Base-by-base conservation (phyloP, 2,329 filamentous ascomycete genomes). In the Nemania sp. region DNA sequence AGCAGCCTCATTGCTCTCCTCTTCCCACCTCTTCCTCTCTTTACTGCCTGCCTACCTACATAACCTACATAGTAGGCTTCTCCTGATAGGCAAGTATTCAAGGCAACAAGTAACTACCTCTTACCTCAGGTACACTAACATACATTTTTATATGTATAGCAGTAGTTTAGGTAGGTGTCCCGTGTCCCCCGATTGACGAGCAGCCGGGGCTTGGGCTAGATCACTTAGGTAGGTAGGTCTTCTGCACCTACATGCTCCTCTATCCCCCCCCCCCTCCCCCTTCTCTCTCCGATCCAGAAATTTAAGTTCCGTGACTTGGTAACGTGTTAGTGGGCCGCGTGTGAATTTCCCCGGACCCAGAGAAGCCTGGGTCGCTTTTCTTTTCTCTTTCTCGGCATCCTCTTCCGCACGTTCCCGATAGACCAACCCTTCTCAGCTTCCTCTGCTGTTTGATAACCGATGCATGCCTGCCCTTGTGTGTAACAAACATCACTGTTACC, bases 381-480 rank as follows among this genome's bases (percentile, higher is more conserved):
- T 55, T 29, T 54, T 26, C 56, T 24, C n/a, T 20, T 43, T 65
- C 56, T 62, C 67, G 64, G 67, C 69, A 65, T 58, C 53, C 45
- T 64, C 60, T 71, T 63, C 64, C 67, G 64, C 61, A 65, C 53
- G 64, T 65, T 65, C 67, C 69, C 67, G 64, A 65, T 47, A 26
- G 53, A 56, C 20, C 38, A 49, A 18, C 45, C 45, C 55, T 65
- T 49, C 35, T 22, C 52, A 51, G 22, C 15, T 51, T 60, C 15
- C 22, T 49, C 32, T 64, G 24, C 22, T 58, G 62, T 24, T 32
- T 57, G 20, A 56, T 63, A 53, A 35, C 45, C 27, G 51, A 55
- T 49, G 53, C 10, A 51, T 24, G 15, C 54, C 53, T 29, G 24
- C 26, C 35, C 18, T 26, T 29, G 45, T 49, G 52, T 32, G 35